Base-by-base conservation (phyloP, 2,329 filamentous ascomycete species). In the Exophiala viscosa region DNA sequence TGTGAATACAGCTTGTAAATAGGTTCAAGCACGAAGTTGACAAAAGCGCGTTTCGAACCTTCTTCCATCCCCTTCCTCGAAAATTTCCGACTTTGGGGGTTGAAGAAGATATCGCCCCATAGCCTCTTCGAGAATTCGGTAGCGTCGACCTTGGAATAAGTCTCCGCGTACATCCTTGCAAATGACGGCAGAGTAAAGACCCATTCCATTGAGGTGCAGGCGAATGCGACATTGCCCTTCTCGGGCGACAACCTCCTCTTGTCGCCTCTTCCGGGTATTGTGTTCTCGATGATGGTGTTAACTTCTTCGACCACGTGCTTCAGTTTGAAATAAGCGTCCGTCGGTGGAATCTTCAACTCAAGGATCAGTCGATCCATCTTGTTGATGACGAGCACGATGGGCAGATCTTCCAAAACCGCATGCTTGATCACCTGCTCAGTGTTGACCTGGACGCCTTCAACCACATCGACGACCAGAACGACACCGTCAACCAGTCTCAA, bases 271-370 rank as follows among this genome's bases (percentile, higher is more conserved):
- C 89, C 86, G 3, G 93, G 92, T 23, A 90, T 78, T 2, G 88
- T 87, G 67, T 88, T 90, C 67, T 95, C 89, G 64, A 99, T 97
- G 62, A 93, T 77, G 1, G 90, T 96, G 72, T 99, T 99, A 70
- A 99, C 91, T 71, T 97, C 90, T 70, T 99, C 93, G 48, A 99
- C 84, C n/a, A 96, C 90, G 69, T 97, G 91, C 73, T 96, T 97
- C 49, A 99, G 78, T 77, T 99, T 99, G 79, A 96, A 97, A 74
- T 99, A 99, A 10, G 93, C 93, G 67, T 99, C 93, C 60, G 85
- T 89, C 1, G 93, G 93, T 2, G 93, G 93, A 11, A 99, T 79
- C 69, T 95, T 95, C 45, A 99, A 77, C 72, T 99, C 93, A 41
- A 99, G 73, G 57, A 99, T 96, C 55, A 99, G 75, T 18, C 93